Conservation (phyloP, 1,139 yeast genomes). For the Keqinozyma sinolaborantium region DNA sequence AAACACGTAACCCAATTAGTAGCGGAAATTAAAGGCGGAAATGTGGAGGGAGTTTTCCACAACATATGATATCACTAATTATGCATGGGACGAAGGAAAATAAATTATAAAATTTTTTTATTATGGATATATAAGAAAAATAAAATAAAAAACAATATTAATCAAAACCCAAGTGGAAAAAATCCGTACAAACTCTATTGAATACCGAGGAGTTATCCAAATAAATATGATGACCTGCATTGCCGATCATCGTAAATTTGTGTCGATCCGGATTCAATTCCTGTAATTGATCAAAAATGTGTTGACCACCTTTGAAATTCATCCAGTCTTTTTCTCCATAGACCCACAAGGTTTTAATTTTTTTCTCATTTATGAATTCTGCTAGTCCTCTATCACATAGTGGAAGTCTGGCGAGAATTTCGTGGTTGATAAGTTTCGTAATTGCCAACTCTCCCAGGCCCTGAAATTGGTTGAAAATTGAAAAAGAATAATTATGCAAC, state of each 20-base stretch:
- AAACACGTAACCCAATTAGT: slow-evolving; percentile 3
- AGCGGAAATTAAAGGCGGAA: background rate
- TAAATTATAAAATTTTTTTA: too few species aligned
- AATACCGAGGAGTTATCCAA: slow-evolving; percentile 36
- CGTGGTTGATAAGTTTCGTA: slow-evolving; percentile 38
- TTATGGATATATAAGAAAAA: too few species aligned
- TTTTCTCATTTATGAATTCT: slow-evolving; percentile 21
- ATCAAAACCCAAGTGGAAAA: slow-evolving; percentile 20
- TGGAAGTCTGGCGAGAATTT: slow-evolving; percentile 38
- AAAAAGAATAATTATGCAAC: slow-evolving; percentile 39
- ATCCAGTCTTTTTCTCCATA: slow-evolving; percentile 48
- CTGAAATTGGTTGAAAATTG: slow-evolving; percentile 43
- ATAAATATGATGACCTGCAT: slow-evolving; percentile 44
- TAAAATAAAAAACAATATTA: too few species aligned
- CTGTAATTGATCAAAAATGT: slow-evolving; percentile 24
- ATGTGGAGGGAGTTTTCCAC: slow-evolving; percentile 3
- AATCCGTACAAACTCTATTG: slow-evolving; percentile 23
- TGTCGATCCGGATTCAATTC: slow-evolving; percentile 15
- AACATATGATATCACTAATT: slow-evolving; percentile 18
- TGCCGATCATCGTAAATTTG: slow-evolving; percentile 20
- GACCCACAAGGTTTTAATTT: slow-evolving; percentile 30
- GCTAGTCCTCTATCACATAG: slow-evolving; percentile 40
- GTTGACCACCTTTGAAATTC: slow-evolving; percentile 39
- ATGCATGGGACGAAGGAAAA: slow-evolving; percentile 29
- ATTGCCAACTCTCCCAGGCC: slow-evolving; percentile 46